Evolutionary conservation across 768 basidiomycete species (phyloP).

Genomic region (Leccinum truebloodii): DNA sequence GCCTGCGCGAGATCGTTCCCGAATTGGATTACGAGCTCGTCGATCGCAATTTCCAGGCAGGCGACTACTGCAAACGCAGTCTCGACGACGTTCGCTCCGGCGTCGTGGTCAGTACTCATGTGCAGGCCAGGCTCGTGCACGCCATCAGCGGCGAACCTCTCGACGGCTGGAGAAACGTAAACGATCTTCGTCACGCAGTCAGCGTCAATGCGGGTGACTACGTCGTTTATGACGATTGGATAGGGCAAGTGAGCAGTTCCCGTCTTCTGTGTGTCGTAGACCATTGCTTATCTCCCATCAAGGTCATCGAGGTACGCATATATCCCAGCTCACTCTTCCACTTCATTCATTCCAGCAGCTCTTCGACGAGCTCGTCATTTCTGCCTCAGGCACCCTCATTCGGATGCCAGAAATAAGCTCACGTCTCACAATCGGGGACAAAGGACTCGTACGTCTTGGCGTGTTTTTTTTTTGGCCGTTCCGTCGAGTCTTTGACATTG

Average conservation of each 20-base stretch:
- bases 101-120: constrained; percentile 63
- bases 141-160: constrained; percentile 63
- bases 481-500: constrained; percentile 5
- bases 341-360: constrained; percentile 47
- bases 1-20: constrained; percentile 63
- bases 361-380: constrained; percentile 79
- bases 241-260: constrained; percentile 71
- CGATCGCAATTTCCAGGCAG: constrained; percentile 75
- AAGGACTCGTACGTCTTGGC: constrained; percentile 56
- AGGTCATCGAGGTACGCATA: constrained; percentile 74
- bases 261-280: constrained; percentile 9
- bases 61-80: constrained; percentile 81
- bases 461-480: background rate
- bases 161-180: constrained; percentile 60
- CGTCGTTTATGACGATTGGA: constrained; percentile 82
- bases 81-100: constrained; percentile 75
- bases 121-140: constrained; percentile 71
- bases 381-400: constrained; percentile 67
- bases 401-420: constrained; percentile 78
- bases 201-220: constrained; percentile 79
- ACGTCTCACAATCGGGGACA: constrained; percentile 72
- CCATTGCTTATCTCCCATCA: constrained; percentile 15
- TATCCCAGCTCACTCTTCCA: constrained; percentile 1
- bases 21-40: constrained; percentile 70
- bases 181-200: constrained; percentile 56